Percentiles rank a stretch among this genome's conserved stretches.
Conservation (phyloP, 805 yeast genomes). For the Teunomyces lycoperdinae region DNA sequence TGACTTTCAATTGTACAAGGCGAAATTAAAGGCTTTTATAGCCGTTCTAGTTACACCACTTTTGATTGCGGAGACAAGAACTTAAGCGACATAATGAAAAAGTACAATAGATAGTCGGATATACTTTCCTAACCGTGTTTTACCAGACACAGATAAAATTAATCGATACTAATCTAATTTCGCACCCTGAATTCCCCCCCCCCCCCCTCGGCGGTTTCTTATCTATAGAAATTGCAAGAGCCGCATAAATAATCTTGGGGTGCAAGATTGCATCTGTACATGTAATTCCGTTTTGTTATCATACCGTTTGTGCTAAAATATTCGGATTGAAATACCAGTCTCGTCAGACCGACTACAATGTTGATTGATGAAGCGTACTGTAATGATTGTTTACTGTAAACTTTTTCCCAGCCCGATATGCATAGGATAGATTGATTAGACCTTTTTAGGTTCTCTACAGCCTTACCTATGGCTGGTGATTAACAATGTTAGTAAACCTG, state of each 20-base stretch:
- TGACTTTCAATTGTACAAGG: neutral
- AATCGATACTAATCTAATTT: neutral
- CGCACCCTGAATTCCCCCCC: neutral
- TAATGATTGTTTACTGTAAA: too few species aligned
- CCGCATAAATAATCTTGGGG: neutral
- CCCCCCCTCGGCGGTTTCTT: neutral
- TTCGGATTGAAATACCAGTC: neutral
- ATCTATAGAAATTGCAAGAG: neutral
- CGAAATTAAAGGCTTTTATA: neutral
- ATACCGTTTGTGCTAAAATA: neutral
- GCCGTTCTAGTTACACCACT: too few species aligned
- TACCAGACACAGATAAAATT: neutral
- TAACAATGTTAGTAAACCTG: too few species aligned
- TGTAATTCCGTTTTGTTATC: neutral
- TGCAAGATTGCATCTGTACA: neutral
- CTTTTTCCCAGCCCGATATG: too few species aligned
- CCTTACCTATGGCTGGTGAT: too few species aligned
- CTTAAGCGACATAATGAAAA: too few species aligned
- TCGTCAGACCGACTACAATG: neutral
- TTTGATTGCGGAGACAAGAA: neutral
- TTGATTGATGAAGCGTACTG: too few species aligned
- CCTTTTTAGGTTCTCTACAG: too few species aligned
- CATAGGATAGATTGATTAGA: too few species aligned
- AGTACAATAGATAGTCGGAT: too few species aligned
- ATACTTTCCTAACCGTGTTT: too few species aligned